Base-by-base conservation (phyloP, 495 filamentous ascomycete genomes). In the Penicillium tannophilum region DNA sequence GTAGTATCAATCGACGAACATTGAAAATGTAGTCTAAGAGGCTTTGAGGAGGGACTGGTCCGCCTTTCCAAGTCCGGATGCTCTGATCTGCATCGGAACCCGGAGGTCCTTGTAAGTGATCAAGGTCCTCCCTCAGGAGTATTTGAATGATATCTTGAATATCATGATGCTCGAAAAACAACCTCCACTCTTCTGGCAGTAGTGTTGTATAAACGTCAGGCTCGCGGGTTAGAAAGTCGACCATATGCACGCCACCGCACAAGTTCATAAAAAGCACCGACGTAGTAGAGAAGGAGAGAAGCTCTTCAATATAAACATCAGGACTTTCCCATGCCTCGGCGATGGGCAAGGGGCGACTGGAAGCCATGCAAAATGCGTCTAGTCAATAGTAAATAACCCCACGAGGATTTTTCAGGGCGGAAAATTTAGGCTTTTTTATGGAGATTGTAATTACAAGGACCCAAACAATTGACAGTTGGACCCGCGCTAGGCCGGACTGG, bases 171-270 rank as follows among this genome's bases (percentile, higher is more conserved):
- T 88, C 71, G 56, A 98, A 88, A 76, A 89, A 98, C 1, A 76
- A 56, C 55, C 88, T 83, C 94, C 94, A 98, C 64, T 90, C 83
- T 66, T 83, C 65, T 1, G 92, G 91, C 14, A 98, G 73, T 2
- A 91, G 78, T 4, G 79, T 74, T 48, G 84, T 81, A 70, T 96
- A 97, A 0, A 97, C 77, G 68, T 87, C 84, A 17, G 90, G 89
- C 17, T 91, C 85, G 47, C 84, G 83, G n/a, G 92, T 97, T 74
- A 97, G 89, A 74, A 98, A 98, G 66, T 98, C 94, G 50, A 97
- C 80, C 55, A 98, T 91, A 71, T 98, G 94, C 4, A 98, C 88
- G 35, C 93, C 92, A 52, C 94, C 95, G 68, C 92, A 96, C 48
- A 98, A 80, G 44, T 87, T 89, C 64, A 89, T 89, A 64, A 97